These are phyloP conservation scores for Boletus patriciae DNA, from an alignment of 768 basidiomycete genomes.

Conservation along the genomic window DNA sequence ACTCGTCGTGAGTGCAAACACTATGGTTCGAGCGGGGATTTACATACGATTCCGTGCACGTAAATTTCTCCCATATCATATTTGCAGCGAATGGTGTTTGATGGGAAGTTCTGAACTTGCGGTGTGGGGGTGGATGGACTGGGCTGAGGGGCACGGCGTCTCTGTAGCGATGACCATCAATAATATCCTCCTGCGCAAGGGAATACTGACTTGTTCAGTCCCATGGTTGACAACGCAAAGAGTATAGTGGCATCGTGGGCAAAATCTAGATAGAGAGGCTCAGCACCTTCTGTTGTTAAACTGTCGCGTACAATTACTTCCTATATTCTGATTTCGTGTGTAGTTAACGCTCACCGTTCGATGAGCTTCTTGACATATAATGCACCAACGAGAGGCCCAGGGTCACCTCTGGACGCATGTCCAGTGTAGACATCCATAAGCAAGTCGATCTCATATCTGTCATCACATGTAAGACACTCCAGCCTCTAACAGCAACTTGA, in stretches of 20 bases:
- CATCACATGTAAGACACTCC: not conserved
- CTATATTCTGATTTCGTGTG: not conserved
- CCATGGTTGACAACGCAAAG: constrained; percentile 38
- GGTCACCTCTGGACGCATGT: constrained; percentile 25
- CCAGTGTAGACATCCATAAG: constrained; percentile 36
- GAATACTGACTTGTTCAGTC: constrained; percentile 35
- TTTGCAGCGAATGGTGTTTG: constrained; percentile 44
- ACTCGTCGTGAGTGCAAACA: constrained; percentile 1
- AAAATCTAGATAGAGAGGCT: constrained; percentile 41
- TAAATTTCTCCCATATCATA: constrained; percentile 47
- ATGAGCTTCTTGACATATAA: constrained; percentile 41
- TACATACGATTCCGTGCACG: constrained; percentile 36
- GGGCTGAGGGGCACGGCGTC: constrained; percentile 33
- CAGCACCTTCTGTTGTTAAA: constrained; percentile 32
- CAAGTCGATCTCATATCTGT: constrained; percentile 40
- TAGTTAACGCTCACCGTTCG: constrained; percentile 29
- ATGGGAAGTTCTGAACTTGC: constrained; percentile 38
- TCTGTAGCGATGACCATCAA: constrained; percentile 16
- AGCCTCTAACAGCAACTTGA: not conserved
- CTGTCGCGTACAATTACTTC: constrained; percentile 13
- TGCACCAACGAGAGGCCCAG: constrained; percentile 38
- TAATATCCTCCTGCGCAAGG: too few relatives aligned
- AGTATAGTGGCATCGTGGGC: constrained; percentile 42
- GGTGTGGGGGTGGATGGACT: constrained; percentile 22
- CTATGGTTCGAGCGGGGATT: not conserved